A percentile compares a stretch with the other conserved stretches of the same genome.
These are phyloP conservation scores for Xylaria curta DNA, from an alignment of 495 filamentous ascomycete species.

Conservation along the genomic window DNA sequence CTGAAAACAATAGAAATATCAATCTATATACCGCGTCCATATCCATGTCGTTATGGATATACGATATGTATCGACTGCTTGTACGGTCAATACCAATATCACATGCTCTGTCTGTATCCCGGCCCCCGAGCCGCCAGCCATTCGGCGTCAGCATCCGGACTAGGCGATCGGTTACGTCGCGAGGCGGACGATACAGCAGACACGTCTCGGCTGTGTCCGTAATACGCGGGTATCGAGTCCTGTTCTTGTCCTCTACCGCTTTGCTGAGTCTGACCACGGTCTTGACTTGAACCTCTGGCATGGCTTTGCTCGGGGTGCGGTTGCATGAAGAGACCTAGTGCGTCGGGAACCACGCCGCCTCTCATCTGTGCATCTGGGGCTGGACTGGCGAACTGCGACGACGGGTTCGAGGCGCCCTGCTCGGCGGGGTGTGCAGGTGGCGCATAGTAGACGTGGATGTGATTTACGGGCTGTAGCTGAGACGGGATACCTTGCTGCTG, in stretches of 20 bases:
- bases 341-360: constrained; percentile 1
- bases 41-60: background rate
- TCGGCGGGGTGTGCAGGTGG: background rate
- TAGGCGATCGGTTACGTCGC: background rate
- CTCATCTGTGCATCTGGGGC: background rate
- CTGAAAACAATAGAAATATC: background rate
- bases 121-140: constrained; percentile 15
- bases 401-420: background rate
- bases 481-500: background rate
- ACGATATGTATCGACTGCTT: too few relatives aligned
- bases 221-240: constrained; percentile 15
- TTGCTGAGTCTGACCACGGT: background rate
- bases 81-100: too few relatives aligned
- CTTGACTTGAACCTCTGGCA: background rate
- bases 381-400: background rate
- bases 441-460: constrained; percentile 29
- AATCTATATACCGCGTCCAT: background rate
- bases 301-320: background rate
- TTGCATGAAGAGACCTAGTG: constrained; percentile 14
- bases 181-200: background rate
- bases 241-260: background rate
- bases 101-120: constrained; percentile 24
- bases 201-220: constrained; percentile 6
- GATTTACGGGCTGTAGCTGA: constrained; percentile 19
- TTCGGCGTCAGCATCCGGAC: constrained; percentile 3